Percentiles rank a stretch among this genome's conserved stretches.
Evolutionary conservation across 345 rosid genomes (phyloP).

Genomic region (Salix viminalis): DNA sequence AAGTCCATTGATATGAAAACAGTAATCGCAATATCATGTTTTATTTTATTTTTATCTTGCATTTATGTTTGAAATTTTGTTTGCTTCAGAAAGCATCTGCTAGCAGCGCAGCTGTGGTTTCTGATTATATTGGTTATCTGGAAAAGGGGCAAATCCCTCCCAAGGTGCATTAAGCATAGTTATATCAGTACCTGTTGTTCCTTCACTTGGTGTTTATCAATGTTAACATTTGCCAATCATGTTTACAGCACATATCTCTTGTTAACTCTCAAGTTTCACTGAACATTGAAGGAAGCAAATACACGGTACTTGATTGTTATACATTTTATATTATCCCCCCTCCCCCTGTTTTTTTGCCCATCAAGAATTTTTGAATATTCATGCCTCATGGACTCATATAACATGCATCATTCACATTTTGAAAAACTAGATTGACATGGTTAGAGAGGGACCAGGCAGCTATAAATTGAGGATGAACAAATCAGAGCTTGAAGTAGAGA

Average conservation of each 20-base stretch:
- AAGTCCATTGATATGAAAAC: constrained; percentile 8
- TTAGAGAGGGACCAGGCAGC: constrained; percentile 93
- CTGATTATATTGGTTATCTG: constrained; percentile 94
- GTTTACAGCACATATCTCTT: constrained; percentile 88
- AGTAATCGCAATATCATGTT: neutral
- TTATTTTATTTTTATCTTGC: neutral
- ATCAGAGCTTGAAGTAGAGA: constrained; percentile 91
- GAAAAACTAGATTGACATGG: constrained; percentile 71
- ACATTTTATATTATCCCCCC: neutral
- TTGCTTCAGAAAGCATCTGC: constrained; percentile 85
- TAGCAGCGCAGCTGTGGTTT: constrained; percentile 92
- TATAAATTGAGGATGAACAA: constrained; percentile 79
- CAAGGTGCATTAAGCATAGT: constrained; percentile 48
- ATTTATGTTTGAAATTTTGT: constrained; percentile 9
- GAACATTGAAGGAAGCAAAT: constrained; percentile 99
- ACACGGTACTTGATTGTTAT: constrained; percentile 47
- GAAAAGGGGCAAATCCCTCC: constrained; percentile 99
- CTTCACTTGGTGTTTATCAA: constrained; percentile 13
- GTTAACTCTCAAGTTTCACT: constrained; percentile 93
- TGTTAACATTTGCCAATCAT: constrained; percentile 14
- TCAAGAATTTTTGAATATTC: neutral
- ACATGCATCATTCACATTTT: constrained; percentile 14
- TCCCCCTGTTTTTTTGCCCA: neutral
- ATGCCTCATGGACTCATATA: constrained; percentile 2
- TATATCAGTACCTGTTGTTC: neutral